phyloP scores from a whole-genome alignment of 257 asterid species.

The Voacanga thouarsii region DNA sequence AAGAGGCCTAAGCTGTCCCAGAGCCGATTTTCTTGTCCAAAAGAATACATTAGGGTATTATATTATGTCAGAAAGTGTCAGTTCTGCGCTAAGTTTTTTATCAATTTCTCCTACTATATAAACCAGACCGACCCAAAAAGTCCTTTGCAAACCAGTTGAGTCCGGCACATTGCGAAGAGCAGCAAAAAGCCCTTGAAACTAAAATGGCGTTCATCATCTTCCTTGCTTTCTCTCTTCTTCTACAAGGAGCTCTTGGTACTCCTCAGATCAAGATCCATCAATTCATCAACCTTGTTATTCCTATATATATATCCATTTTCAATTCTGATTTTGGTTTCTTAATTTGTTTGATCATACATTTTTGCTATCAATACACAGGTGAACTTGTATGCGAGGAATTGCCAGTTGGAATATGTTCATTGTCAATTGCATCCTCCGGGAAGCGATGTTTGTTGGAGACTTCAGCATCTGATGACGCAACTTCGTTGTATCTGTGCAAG shows the following conservation, averaged over 20 bases:
- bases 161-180: not conserved
- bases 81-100: not conserved
- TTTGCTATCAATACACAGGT: conserved; percentile 25
- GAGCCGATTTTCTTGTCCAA: not conserved
- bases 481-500: conserved; percentile 46
- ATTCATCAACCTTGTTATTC: not conserved
- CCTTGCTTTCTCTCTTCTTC: not conserved
- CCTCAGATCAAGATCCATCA: no score
- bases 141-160: not conserved
- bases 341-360: not conserved
- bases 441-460: conserved; percentile 68
- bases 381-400: conserved; percentile 58
- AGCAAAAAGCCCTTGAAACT: not conserved
- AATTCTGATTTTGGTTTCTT: not conserved
- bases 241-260: conserved; percentile 5
- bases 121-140: not conserved
- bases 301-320: not conserved
- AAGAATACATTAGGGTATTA: not conserved
- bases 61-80: not conserved
- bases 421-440: conserved; percentile 59
- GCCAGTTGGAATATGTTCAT: conserved; percentile 48
- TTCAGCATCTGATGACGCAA: conserved; percentile 26
- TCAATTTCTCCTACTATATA: not conserved
- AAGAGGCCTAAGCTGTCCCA: no score
- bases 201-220: not conserved